Evolutionary conservation across 2,329 filamentous ascomycete genomes (phyloP).

Genomic region (Fusarium decemcellulare): DNA sequence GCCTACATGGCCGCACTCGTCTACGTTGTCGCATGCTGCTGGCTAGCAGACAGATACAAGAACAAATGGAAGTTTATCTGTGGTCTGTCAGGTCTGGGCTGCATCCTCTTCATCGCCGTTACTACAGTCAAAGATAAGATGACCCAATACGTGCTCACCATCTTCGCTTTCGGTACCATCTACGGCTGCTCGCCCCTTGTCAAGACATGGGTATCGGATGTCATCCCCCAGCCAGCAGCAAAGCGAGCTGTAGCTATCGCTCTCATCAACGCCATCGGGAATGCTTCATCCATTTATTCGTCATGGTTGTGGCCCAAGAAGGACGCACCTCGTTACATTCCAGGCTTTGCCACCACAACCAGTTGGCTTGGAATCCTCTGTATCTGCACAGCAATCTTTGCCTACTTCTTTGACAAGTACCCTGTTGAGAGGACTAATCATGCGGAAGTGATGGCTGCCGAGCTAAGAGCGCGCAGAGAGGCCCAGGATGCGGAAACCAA

Average conservation of each 20-base stretch:
- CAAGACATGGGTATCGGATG: constrained; percentile 9
- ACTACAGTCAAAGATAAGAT: constrained; percentile 1
- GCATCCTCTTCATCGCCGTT: constrained; percentile 2
- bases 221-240: constrained; percentile 1
- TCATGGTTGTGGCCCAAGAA: constrained; percentile 17
- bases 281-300: constrained; percentile 16
- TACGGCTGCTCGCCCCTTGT: constrained; percentile 2
- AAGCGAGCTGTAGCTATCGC: constrained; percentile 3
- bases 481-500: not conserved
- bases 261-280: constrained; percentile 5
- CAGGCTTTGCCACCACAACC: constrained; percentile 16
- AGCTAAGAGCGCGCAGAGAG: not conserved
- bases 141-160: constrained; percentile 1
- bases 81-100: not conserved
- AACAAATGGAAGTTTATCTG: constrained; percentile 5
- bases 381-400: not conserved
- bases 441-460: not conserved
- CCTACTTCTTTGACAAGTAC: constrained; percentile 5
- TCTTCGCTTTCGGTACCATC: constrained; percentile 6
- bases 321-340: constrained; percentile 16
- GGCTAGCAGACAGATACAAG: constrained; percentile 1
- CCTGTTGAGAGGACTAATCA: constrained; percentile 2
- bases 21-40: constrained; percentile 3
- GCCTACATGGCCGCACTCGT: constrained; percentile 6
- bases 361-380: constrained; percentile 1